Evolutionary conservation across 805 yeast genomes (phyloP).

Genomic region (Candida arabinofermentans): DNA sequence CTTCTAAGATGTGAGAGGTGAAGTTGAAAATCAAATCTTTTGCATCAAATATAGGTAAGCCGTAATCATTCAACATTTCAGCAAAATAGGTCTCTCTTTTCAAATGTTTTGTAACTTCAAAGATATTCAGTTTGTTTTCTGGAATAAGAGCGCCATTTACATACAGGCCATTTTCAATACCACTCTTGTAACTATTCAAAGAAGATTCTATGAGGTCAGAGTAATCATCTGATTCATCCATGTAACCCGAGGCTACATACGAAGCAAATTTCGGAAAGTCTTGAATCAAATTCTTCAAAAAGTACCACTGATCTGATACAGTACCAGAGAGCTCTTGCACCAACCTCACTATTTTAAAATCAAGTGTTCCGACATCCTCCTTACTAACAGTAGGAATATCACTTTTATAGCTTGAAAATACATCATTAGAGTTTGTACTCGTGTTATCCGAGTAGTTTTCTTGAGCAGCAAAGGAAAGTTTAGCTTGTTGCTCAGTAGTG

Average conservation of each 20-base stretch:
- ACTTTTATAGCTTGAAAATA: constrained; percentile 20
- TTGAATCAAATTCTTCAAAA: constrained; percentile 37
- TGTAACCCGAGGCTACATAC: constrained; percentile 28
- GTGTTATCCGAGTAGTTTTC: too few relatives aligned
- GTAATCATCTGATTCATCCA: constrained; percentile 6
- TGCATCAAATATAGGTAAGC: constrained; percentile 31
- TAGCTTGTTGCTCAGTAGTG: constrained; percentile 24
- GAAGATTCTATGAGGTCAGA: neutral
- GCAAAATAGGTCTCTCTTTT: constrained; percentile 31
- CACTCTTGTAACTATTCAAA: constrained; percentile 4
- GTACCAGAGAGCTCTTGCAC: constrained; percentile 24
- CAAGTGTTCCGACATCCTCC: constrained; percentile 35
- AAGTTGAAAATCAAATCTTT: constrained; percentile 38
- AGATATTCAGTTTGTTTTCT: constrained; percentile 39
- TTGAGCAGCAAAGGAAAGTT: constrained; percentile 27
- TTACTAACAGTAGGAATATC: constrained; percentile 30
- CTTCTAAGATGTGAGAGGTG: constrained; percentile 22
- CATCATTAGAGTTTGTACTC: constrained; percentile 1
- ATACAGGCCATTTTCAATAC: constrained; percentile 45
- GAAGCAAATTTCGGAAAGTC: constrained; percentile 56
- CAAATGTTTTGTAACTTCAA: constrained; percentile 37
- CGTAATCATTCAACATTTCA: constrained; percentile 25
- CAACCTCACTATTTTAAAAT: constrained; percentile 38
- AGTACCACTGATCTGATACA: constrained; percentile 31
- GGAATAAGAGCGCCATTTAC: constrained; percentile 66